These are phyloP conservation scores for Aspergillus ellipticus DNA, from an alignment of 495 filamentous ascomycete species.

Conservation along the genomic window DNA sequence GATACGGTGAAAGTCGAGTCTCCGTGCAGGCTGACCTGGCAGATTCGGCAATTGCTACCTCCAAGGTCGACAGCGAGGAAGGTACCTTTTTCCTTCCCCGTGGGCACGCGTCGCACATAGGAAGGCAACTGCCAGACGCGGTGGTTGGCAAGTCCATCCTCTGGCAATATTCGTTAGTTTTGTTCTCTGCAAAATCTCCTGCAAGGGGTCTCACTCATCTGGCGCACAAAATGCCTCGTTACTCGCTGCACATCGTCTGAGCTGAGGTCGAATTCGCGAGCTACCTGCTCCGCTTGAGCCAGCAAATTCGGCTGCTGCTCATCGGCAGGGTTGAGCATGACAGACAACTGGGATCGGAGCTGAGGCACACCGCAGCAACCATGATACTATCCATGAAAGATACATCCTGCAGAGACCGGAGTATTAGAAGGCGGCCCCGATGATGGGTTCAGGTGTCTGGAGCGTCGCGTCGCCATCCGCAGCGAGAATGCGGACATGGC, in stretches of 20 bases:
- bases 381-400: not conserved
- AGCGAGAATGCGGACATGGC: not conserved
- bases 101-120: conserved; percentile 42
- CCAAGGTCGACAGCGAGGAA: conserved; percentile 67
- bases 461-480: no score
- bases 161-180: not conserved
- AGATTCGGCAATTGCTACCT: conserved; percentile 66
- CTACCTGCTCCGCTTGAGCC: conserved; percentile 4
- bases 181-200: not conserved
- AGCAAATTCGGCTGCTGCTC: conserved; percentile 1
- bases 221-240: not conserved
- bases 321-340: not conserved
- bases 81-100: conserved; percentile 50
- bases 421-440: not conserved
- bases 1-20: conserved; percentile 16
- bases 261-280: not conserved
- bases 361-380: not conserved
- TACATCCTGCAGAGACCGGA: not conserved
- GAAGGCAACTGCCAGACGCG: conserved; percentile 4
- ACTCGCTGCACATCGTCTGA: not conserved
- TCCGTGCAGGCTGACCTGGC: conserved; percentile 58
- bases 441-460: not conserved
- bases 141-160: not conserved
- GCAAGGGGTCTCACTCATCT: not conserved
- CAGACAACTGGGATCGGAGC: not conserved